A percentile compares a stretch with the other conserved stretches of the same genome.
These are phyloP conservation scores for Zasmidium citrigriseum DNA, from an alignment of 2,329 filamentous ascomycete species.

Conservation along the genomic window DNA sequence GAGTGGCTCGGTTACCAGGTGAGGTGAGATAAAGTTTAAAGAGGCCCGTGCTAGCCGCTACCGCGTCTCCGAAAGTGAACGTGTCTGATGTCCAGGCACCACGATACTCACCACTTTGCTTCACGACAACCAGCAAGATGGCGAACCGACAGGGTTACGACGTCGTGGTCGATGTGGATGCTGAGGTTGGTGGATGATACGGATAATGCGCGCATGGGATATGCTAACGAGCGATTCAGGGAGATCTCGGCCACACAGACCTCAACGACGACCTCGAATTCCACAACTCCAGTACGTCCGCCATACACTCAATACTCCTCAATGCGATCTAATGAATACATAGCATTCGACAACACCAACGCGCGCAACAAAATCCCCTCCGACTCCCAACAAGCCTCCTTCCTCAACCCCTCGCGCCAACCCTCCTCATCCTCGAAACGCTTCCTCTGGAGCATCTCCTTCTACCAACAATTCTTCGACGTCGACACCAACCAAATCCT, in stretches of 20 bases:
- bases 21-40: background rate
- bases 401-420: slow-evolving; percentile 34
- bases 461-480: slow-evolving; percentile 98
- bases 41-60: background rate
- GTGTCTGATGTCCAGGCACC: background rate
- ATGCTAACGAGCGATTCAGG: slow-evolving; percentile 53
- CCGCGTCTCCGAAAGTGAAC: background rate
- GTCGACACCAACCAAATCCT: slow-evolving; percentile 92
- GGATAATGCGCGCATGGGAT: background rate
- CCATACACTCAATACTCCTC: background rate
- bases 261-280: slow-evolving; percentile 99
- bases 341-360: slow-evolving; percentile 38
- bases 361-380: slow-evolving; percentile 51
- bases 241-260: slow-evolving; percentile 96
- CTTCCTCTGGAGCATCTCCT: slow-evolving; percentile 87
- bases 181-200: slow-evolving; percentile 66
- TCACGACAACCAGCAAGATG: slow-evolving; percentile 23
- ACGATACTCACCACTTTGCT: background rate
- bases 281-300: slow-evolving; percentile 73
- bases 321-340: slow-evolving; percentile 4
- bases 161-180: slow-evolving; percentile 95
- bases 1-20: background rate
- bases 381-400: slow-evolving; percentile 35
- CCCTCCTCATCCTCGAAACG: slow-evolving; percentile 60
- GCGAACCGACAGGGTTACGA: slow-evolving; percentile 78